Evolutionary conservation across 2,329 filamentous ascomycete species (phyloP), one percentile per base, ranked within the genome.

Genomic region (Penicillium sclerotiorum): DNA sequence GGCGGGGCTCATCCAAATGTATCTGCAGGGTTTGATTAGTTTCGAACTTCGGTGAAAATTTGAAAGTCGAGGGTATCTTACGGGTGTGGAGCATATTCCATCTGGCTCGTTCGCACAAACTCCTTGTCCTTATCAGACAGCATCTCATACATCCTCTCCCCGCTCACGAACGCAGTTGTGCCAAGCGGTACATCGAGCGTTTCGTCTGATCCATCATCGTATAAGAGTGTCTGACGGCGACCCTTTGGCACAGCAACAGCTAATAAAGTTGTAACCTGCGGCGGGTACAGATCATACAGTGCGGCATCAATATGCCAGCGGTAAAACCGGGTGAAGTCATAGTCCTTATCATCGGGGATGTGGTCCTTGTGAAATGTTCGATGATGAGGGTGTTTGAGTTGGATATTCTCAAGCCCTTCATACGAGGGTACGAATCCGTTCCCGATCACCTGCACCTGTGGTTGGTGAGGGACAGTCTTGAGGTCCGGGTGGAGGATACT

Each of bases 281-380:
- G 87, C 3, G 88, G 87, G n/a, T 88, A 82, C 6, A 90, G 79
- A 15, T 82, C 86, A 64, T 91, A 91, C 5, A 91, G 74, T 1
- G 88, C 88, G 3, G 88, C 88, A 62, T 91, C 88, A 46, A 91
- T 90, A 67, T 91, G 88, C 88, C 88, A 91, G 51, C 88, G 77
- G 71, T 89, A 91, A 72, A 90, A 84, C 6, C 81, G 72, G 1
- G 81, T 84, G 58, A 74, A 76, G 11, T 80, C 75, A 5, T 80
- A 67, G 54, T 85, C 82, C n/a, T 84, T 77, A n/a, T 76, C 74
- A 1, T 85, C 73, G 0, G 86, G 79, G 55, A 92, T 82, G 17
- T 73, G 65, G 5, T 82, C 81, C 45, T 82, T 80, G 69, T 92
- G 88, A 71, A 92, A 92, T 1, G 85, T 90, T 50, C 80, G 80